Percentiles rank a stretch among this genome's conserved stretches.
phyloP scores from a whole-genome alignment of 768 basidiomycete genomes.

The Lepiota brunneoincarnata region DNA sequence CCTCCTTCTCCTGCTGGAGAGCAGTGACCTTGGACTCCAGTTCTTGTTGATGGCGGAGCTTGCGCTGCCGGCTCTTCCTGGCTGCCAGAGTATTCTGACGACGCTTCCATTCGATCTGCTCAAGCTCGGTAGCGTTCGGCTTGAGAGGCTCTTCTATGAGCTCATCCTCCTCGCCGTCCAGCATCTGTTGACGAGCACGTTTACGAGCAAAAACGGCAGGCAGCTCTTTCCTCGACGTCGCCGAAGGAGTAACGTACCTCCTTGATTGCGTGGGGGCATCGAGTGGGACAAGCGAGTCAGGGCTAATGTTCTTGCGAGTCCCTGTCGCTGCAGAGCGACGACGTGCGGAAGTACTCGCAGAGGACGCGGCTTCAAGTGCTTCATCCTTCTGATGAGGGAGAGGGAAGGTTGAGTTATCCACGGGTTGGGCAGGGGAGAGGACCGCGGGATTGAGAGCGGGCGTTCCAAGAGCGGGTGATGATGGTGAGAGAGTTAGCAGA shows the following conservation, averaged over 20 bases:
- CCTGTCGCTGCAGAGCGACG: conserved; percentile 49
- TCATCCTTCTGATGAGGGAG: conserved; percentile 9
- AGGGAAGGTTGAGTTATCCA: conserved; percentile 5
- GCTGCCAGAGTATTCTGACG: conserved; percentile 81
- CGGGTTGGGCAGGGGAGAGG: conserved; percentile 26
- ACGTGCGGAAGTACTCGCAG: conserved; percentile 15
- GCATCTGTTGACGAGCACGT: conserved; percentile 47
- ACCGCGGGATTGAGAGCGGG: conserved; percentile 44
- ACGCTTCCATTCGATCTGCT: conserved; percentile 76
- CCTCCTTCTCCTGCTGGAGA: conserved; percentile 47
- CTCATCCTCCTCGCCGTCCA: conserved; percentile 48
- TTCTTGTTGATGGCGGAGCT: conserved; percentile 64
- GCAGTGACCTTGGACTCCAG: conserved; percentile 50
- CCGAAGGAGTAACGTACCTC: conserved; percentile 60
- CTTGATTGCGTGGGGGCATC: conserved; percentile 77
- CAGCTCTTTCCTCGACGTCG: conserved; percentile 72
- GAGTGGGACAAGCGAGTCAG: conserved; percentile 58
- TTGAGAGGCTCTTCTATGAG: conserved; percentile 30
- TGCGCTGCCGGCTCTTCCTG: conserved; percentile 70
- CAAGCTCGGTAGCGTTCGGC: conserved; percentile 45
- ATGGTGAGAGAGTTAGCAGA: conserved; percentile 50
- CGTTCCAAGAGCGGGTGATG: conserved; percentile 23
- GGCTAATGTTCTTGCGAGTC: conserved; percentile 68
- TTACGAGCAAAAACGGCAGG: conserved; percentile 67
- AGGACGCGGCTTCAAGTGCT: conserved; percentile 5